Conservation (phyloP, 805 yeast species). For the Starmera dryadoides region DNA sequence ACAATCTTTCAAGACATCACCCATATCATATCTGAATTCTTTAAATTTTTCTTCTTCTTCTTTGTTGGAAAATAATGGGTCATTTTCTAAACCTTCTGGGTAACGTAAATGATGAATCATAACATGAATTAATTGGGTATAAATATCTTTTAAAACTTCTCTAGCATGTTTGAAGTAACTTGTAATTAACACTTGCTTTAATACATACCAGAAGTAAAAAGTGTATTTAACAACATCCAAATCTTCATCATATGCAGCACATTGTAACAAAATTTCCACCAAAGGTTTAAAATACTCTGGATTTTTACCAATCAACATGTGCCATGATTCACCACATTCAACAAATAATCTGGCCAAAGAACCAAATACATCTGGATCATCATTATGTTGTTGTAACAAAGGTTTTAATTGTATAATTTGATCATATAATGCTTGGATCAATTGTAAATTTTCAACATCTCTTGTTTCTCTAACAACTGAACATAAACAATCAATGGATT, state of each 20-base stretch:
- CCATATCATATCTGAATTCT: slow-evolving; percentile 93
- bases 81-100: slow-evolving; percentile 43
- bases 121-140: slow-evolving; percentile 47
- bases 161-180: slow-evolving; percentile 51
- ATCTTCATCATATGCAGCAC: slow-evolving; percentile 72
- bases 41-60: slow-evolving; percentile 90
- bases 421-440: slow-evolving; percentile 61
- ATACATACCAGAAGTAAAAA: slow-evolving; percentile 84
- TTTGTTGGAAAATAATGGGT: slow-evolving; percentile 53
- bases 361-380: slow-evolving; percentile 48
- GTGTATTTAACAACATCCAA: slow-evolving; percentile 86
- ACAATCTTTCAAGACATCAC: slow-evolving; percentile 95
- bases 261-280: slow-evolving; percentile 63
- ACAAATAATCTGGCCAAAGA: slow-evolving; percentile 72
- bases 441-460: slow-evolving; percentile 57
- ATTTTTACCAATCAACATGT: slow-evolving; percentile 66
- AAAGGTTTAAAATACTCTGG: slow-evolving; percentile 67
- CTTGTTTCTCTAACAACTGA: slow-evolving; percentile 76
- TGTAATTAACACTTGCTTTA: slow-evolving; percentile 60
- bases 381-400: slow-evolving; percentile 34
- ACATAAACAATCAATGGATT: slow-evolving; percentile 80
- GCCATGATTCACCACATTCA: slow-evolving; percentile 96
- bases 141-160: slow-evolving; percentile 44
- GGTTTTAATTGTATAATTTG: slow-evolving; percentile 59
- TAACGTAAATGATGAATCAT: slow-evolving; percentile 68